phyloP scores from a whole-genome alignment of 306 rosid species.

The Rosa multiflora region DNA sequence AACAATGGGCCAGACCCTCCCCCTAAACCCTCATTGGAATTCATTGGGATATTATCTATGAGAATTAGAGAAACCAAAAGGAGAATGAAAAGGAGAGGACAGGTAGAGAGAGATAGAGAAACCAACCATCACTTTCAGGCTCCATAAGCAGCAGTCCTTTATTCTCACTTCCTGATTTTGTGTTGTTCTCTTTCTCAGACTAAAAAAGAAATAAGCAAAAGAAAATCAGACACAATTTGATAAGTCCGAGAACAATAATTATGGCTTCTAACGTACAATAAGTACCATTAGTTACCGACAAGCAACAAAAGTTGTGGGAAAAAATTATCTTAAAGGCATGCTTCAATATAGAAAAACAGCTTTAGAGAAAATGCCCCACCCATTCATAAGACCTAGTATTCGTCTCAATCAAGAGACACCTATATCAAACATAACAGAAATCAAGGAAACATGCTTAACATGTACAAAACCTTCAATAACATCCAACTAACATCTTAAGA shows the following conservation, averaged over 20 bases:
- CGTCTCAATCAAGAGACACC: no score
- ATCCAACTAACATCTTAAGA: background rate
- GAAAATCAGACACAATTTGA: background rate
- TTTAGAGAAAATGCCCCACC: background rate
- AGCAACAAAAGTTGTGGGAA: background rate
- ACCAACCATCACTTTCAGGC: background rate
- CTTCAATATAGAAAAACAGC: background rate
- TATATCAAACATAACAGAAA: background rate
- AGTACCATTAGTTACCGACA: background rate
- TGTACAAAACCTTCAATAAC: background rate
- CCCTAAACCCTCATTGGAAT: background rate
- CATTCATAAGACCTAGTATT: background rate
- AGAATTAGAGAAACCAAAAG: background rate
- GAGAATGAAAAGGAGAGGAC: background rate
- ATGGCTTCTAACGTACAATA: background rate
- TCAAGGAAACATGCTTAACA: background rate
- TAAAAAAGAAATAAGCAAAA: conserved; percentile 3
- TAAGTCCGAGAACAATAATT: background rate
- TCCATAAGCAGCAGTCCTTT: conserved; percentile 3
- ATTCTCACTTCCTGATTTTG: background rate
- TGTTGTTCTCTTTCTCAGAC: conserved; percentile 15
- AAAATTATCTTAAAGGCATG: background rate
- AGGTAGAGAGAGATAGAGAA: background rate
- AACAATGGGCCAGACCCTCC: no score
- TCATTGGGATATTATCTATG: background rate